A percentile compares a stretch with the other conserved stretches of the same genome.
These are phyloP conservation scores for Aspergillus olivimuriae DNA, from an alignment of 495 filamentous ascomycete species.

Conservation along the genomic window DNA sequence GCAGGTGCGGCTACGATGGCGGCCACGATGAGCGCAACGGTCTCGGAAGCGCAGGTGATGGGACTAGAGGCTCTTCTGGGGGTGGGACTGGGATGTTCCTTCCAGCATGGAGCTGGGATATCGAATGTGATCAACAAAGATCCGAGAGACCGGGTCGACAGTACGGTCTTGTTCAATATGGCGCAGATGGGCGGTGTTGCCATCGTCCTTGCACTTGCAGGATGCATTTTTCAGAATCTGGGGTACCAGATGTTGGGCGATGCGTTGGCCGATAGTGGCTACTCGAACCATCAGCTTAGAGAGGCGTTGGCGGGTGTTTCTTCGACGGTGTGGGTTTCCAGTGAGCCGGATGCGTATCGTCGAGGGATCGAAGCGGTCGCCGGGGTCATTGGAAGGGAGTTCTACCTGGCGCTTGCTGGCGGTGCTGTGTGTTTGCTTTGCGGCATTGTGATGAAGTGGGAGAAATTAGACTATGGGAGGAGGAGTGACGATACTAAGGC, in stretches of 20 bases:
- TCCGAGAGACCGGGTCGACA: constrained; percentile 7
- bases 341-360: constrained; percentile 1
- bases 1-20: not conserved
- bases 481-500: too few species aligned
- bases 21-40: not conserved
- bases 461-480: constrained; percentile 11
- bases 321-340: constrained; percentile 3
- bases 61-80: constrained; percentile 10
- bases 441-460: constrained; percentile 4
- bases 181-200: constrained; percentile 9
- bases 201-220: constrained; percentile 5
- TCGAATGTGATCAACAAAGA: constrained; percentile 4
- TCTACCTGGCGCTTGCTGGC: constrained; percentile 6
- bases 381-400: constrained; percentile 6
- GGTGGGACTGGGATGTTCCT: constrained; percentile 7
- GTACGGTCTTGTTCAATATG: constrained; percentile 7
- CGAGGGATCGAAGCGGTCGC: constrained; percentile 4
- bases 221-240: constrained; percentile 12
- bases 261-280: constrained; percentile 4
- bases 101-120: constrained; percentile 11
- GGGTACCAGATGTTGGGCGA: not conserved
- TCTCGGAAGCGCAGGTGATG: constrained; percentile 4
- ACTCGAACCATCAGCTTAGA: constrained; percentile 1
- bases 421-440: constrained; percentile 8
- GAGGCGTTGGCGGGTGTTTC: constrained; percentile 9